Base-by-base conservation (phyloP, 805 yeast species). In the Hanseniaspora jakobsenii region DNA sequence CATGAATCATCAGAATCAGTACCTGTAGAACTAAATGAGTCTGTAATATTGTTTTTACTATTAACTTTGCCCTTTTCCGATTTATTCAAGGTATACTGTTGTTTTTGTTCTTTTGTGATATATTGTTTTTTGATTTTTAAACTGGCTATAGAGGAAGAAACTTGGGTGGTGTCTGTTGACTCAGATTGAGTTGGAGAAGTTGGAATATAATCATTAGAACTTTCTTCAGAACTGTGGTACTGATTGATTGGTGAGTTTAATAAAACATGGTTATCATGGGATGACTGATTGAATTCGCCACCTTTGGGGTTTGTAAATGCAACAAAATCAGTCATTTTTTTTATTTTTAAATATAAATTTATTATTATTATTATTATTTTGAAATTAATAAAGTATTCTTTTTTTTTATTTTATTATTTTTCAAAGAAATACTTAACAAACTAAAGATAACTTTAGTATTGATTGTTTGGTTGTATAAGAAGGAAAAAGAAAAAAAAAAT, bases 1-100 rank as follows among this genome's bases (percentile, higher is more conserved):
- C 32, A 26, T 3, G 40, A 37, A 19, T 37, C 40, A 28, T 37
- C 40, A 19, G 40, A 37, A 5, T 37, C 40, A 8, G 40, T 10
- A 3, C 34, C 32, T 14, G n/a, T 28, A 8, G 19, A 16, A 13
- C 17, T 27, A 17, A 21, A 18, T 16, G 16, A 19, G 17, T 19
- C 40, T 28, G 17, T 23, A 27, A 2, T 28, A 16, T 3, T 14
- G 3, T 6, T 3, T 23, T 34, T 34, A 22, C 22, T 34, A 9
- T 21, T 13, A 22, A 5, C 22, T 4, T 3, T 19, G 6, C 6
- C 13, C 21, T n/a, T n/a, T 14, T 34, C n/a, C n/a, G n/a, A n/a
- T n/a, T n/a, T n/a, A n/a, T n/a, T n/a, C n/a, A n/a, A n/a, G n/a
- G n/a, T n/a, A n/a, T 28, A 34, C 8, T 19, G 6, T 22, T 28